These are phyloP conservation scores for Solanum chilense DNA, from an alignment of 257 asterid genomes.

Conservation along the genomic window DNA sequence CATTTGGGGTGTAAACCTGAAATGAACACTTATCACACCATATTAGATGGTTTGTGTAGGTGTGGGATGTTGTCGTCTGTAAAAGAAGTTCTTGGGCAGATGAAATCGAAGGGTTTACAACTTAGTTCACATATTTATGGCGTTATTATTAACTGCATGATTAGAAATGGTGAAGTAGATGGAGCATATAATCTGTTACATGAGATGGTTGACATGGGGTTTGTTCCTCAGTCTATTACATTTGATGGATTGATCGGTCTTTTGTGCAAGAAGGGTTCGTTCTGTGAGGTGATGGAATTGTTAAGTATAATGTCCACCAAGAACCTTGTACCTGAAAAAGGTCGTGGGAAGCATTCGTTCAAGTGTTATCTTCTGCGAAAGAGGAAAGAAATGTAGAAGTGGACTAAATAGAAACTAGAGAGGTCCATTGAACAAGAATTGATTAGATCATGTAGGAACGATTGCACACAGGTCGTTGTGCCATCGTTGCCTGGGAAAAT, in stretches of 20 bases:
- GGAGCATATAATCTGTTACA: constrained; percentile 23
- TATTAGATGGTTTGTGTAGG: constrained; percentile 22
- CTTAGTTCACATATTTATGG: constrained; percentile 20
- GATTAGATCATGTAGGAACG: background rate
- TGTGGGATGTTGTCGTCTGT: constrained; percentile 25
- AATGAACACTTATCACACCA: constrained; percentile 21
- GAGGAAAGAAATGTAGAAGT: background rate
- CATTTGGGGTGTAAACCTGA: constrained; percentile 56
- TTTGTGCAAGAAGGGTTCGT: constrained; percentile 19
- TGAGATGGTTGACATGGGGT: constrained; percentile 19
- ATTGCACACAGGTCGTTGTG: background rate
- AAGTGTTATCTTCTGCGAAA: background rate
- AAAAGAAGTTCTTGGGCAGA: constrained; percentile 19
- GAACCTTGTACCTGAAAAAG: constrained; percentile 14
- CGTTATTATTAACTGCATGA: constrained; percentile 15
- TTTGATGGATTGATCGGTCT: constrained; percentile 21
- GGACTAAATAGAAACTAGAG: background rate
- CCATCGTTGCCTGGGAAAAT: background rate
- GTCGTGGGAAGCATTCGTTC: constrained; percentile 20
- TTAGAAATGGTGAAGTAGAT: constrained; percentile 15
- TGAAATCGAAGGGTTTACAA: constrained; percentile 24
- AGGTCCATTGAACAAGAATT: background rate
- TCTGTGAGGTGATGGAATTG: constrained; percentile 16
- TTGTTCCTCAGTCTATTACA: constrained; percentile 6
- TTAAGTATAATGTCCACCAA: constrained; percentile 8